phyloP scores from a whole-genome alignment of 148 eudicot genomes.

The Rhododendron simsii region DNA sequence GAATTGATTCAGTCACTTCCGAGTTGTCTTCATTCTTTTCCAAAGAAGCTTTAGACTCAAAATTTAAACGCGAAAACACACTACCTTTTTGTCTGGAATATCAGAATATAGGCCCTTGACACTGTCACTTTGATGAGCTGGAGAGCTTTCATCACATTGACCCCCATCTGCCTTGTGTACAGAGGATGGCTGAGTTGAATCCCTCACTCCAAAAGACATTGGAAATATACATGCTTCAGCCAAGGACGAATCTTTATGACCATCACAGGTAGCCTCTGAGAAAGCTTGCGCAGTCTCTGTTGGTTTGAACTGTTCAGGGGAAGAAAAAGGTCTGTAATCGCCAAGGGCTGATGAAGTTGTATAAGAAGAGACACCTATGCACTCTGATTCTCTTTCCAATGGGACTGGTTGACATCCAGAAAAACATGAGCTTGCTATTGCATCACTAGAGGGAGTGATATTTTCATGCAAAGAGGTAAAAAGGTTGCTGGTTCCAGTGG shows the following conservation, averaged over 20 bases:
- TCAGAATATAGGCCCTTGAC: conserved; percentile 21
- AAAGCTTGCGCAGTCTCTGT: conserved; percentile 2
- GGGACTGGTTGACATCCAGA: conserved; percentile 8
- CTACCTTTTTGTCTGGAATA: neutral
- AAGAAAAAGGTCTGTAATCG: conserved; percentile 17
- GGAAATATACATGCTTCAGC: conserved; percentile 1
- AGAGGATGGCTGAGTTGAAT: neutral
- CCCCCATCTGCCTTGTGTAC: neutral
- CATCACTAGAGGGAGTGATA: neutral
- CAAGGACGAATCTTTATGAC: neutral
- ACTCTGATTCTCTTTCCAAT: neutral
- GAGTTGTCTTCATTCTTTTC: conserved; percentile 6
- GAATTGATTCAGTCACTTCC: conserved; percentile 4
- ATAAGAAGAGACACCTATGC: conserved; percentile 3
- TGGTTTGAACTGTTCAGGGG: conserved; percentile 5
- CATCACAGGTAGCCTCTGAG: neutral
- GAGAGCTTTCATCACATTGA: conserved; percentile 1
- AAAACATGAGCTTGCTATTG: neutral
- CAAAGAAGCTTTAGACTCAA: too few relatives aligned
- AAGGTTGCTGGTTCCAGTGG: neutral
- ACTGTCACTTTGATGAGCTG: neutral
- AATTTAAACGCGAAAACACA: too few relatives aligned
- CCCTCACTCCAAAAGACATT: neutral
- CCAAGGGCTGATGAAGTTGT: conserved; percentile 3
- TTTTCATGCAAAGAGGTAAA: neutral